phyloP scores from a whole-genome alignment of 2,329 filamentous ascomycete species.

The Xylaria sp. region DNA sequence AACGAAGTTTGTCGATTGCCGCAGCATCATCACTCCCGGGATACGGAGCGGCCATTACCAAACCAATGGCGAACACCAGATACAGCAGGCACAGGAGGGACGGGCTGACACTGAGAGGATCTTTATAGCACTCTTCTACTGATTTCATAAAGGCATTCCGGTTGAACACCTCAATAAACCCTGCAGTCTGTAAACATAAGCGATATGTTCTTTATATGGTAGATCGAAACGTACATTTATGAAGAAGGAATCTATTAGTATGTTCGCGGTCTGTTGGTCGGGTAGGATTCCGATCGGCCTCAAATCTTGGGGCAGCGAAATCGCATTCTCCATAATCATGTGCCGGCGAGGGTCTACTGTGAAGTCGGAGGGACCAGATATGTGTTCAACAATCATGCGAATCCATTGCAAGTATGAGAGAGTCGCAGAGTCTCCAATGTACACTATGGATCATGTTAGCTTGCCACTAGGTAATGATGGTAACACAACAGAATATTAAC shows the following conservation, averaged over 20 bases:
- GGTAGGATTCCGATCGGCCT: conserved; percentile 66
- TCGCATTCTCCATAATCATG: conserved; percentile 66
- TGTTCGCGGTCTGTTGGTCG: conserved; percentile 63
- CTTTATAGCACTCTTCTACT: conserved; percentile 65
- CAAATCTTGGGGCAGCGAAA: conserved; percentile 58
- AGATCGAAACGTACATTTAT: conserved; percentile 60
- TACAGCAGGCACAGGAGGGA: conserved; percentile 69
- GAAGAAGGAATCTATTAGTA: conserved; percentile 70
- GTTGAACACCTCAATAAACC: conserved; percentile 70
- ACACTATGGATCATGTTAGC: conserved; percentile 56
- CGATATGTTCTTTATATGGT: not conserved
- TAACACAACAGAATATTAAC: not conserved
- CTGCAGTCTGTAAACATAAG: conserved; percentile 62
- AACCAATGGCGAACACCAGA: conserved; percentile 71
- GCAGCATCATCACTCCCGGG: conserved; percentile 61
- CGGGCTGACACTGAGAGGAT: conserved; percentile 62
- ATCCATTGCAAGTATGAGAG: conserved; percentile 70
- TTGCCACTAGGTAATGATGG: not conserved
- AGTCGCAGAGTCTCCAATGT: conserved; percentile 72
- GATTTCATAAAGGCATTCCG: conserved; percentile 60
- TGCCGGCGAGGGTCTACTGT: conserved; percentile 67
- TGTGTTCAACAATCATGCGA: conserved; percentile 68
- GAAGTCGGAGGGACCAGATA: conserved; percentile 66
- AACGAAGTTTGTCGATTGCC: conserved; percentile 63
- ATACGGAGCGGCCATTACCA: conserved; percentile 66